A percentile compares a stretch with the other conserved stretches of the same genome.
Conservation (phyloP, 2,329 filamentous ascomycete species). For the Ophiostoma sp. region DNA sequence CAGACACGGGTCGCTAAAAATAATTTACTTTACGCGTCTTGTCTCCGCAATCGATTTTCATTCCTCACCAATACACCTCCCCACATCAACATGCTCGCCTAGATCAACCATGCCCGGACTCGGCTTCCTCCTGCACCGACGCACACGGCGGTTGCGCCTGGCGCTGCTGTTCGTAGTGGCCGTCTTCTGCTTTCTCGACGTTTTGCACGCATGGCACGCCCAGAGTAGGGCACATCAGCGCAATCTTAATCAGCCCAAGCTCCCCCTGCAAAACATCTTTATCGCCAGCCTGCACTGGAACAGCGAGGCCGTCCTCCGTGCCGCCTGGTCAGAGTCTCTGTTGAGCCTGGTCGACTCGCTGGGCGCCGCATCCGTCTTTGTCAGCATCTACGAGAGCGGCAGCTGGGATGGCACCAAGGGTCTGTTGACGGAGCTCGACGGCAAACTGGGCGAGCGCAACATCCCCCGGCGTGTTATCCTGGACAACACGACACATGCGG, state of each 20-base stretch:
- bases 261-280: not conserved
- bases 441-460: not conserved
- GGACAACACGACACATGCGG: slow-evolving; percentile 1
- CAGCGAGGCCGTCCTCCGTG: not conserved
- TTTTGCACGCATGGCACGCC: not conserved
- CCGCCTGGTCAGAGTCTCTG: not conserved
- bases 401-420: not conserved
- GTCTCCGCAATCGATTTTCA: too few species aligned
- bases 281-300: slow-evolving; percentile 14
- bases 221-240: not conserved
- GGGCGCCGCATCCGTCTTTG: not conserved
- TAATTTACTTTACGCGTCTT: too few species aligned
- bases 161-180: not conserved
- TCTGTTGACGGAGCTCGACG: not conserved
- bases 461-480: not conserved
- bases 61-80: too few species aligned
- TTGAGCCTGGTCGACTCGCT: not conserved
- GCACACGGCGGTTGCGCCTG: not conserved
- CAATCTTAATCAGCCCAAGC: not conserved
- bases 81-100: too few species aligned
- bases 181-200: not conserved
- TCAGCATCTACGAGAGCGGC: slow-evolving; percentile 13
- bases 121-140: not conserved
- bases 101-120: not conserved
- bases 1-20: too few species aligned